Evolutionary conservation across 768 basidiomycete species (phyloP).

Genomic region (Paxillus ammoniavirescens): DNA sequence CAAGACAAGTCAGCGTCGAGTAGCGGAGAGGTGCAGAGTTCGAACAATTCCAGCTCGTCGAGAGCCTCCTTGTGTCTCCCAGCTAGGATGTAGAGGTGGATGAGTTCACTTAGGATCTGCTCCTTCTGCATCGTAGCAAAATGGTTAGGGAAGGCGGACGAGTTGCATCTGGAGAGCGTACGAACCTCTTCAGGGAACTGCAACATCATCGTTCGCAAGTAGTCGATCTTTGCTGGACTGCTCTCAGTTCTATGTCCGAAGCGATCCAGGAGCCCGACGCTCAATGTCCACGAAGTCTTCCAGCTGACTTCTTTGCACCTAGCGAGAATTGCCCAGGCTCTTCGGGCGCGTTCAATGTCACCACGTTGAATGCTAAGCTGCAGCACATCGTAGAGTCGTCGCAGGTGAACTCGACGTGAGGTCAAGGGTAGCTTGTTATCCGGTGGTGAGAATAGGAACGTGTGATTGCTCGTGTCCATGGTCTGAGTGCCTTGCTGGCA

Average conservation of each 20-base stretch:
- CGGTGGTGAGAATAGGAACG: constrained; percentile 64
- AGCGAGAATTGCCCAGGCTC: constrained; percentile 72
- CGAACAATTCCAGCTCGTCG: constrained; percentile 84
- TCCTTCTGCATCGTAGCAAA: constrained; percentile 52
- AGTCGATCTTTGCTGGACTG: constrained; percentile 47
- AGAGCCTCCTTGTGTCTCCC: constrained; percentile 66
- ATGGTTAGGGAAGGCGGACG: constrained; percentile 11
- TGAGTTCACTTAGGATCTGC: constrained; percentile 69
- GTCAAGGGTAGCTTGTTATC: constrained; percentile 47
- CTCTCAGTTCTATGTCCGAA: constrained; percentile 27
- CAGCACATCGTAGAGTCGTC: constrained; percentile 71
- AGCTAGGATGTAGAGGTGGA: constrained; percentile 60
- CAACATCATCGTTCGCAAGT: constrained; percentile 69
- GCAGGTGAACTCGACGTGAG: constrained; percentile 68
- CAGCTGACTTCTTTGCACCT: constrained; percentile 79
- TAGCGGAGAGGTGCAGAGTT: constrained; percentile 9
- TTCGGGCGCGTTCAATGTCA: constrained; percentile 60
- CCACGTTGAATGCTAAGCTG: constrained; percentile 67
- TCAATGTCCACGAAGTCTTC: constrained; percentile 68
- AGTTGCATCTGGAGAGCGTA: constrained; percentile 3
- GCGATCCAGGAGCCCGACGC: constrained; percentile 53
- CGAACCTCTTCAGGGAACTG: constrained; percentile 66
- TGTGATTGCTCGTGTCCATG: constrained; percentile 33
- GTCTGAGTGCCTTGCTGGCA: too few species aligned
- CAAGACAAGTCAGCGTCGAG: constrained; percentile 1